Evolutionary conservation across 306 rosid genomes (phyloP), one percentile per base, ranked within the genome.

Genomic region (Astragalus glycyphyllos): DNA sequence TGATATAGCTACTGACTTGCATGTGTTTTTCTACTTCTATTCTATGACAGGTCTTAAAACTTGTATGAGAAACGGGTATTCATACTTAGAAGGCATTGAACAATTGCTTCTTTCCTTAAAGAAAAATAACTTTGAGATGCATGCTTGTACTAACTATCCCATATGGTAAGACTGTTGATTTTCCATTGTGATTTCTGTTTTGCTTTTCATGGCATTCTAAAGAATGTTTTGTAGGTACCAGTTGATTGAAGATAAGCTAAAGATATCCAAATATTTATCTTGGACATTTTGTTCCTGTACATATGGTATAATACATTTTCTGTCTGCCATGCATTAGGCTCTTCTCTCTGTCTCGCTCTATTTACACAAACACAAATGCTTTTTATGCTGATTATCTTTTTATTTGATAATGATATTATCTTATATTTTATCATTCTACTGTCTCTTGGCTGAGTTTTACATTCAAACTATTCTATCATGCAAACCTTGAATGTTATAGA

Each of bases 111-210:
- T 64, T 67, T 71, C 77, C 48, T 82, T 94, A 56, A 90, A 87
- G 84, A 67, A 77, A 77, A 83, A 79, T 58, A 84, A 87, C 81
- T 90, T 87, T 35, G 95, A 90, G 84, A 94, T 94, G 90, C 98
- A 94, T 71, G 95, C 98, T 42, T 94, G 89, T 86, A 90, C 98
- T 2, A 94, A 94, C 83, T 94, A 94, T 78, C 98, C 98, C 40
- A 75, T 69, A 75, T 93, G 98, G 98, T 90, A 69, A 73, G 85
- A 62, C 60, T 37, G 14, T 73, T 45, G 7, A 26, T 75, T 65
- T 37, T 17, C 59, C 11, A 17, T 29, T 65, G 45, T 60, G 75
- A 26, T 71, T 61, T 84, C 66, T 75, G 59, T 13, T 72, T 60
- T 11, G n/a, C 55, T 35, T n/a, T 69, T 72, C 58, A 12, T 50